phyloP scores from a whole-genome alignment of 176 grass and related monocot species.

The Puccinellia tenuiflora region DNA sequence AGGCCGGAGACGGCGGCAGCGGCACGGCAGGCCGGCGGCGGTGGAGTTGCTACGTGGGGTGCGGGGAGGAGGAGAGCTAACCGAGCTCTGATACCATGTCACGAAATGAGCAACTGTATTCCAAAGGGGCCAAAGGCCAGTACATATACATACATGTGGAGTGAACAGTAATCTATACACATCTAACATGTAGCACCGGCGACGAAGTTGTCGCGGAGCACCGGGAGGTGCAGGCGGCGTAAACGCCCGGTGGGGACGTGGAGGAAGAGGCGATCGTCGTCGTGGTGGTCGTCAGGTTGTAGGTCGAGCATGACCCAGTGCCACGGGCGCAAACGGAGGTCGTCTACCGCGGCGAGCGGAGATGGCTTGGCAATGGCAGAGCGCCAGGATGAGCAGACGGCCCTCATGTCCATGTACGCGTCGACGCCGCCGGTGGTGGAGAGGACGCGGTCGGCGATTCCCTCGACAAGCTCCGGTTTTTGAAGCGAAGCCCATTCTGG shows the following conservation, averaged over 20 bases:
- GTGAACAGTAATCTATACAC: no score
- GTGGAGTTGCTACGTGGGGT: no score
- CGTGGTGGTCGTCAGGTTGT: neutral
- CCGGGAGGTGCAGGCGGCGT: neutral
- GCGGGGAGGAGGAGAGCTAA: no score
- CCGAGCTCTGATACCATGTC: no score
- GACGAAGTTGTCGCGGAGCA: neutral
- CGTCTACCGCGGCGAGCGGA: neutral
- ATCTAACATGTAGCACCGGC: no score
- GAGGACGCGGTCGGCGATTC: neutral
- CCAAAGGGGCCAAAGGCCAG: no score
- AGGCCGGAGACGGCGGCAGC: no score
- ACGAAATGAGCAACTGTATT: no score
- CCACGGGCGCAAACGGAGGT: neutral
- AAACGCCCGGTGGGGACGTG: neutral
- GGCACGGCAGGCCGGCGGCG: no score
- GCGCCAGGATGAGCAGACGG: neutral
- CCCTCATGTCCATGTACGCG: neutral
- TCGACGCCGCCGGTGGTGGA: neutral
- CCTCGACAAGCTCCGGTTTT: neutral
- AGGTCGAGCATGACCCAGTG: neutral
- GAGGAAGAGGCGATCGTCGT: neutral
- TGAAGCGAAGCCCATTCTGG: neutral
- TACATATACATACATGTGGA: no score
- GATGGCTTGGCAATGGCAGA: neutral